Evolutionary conservation across 176 grass and related monocot species (phyloP).

Genomic region (Oryza glumipatula): DNA sequence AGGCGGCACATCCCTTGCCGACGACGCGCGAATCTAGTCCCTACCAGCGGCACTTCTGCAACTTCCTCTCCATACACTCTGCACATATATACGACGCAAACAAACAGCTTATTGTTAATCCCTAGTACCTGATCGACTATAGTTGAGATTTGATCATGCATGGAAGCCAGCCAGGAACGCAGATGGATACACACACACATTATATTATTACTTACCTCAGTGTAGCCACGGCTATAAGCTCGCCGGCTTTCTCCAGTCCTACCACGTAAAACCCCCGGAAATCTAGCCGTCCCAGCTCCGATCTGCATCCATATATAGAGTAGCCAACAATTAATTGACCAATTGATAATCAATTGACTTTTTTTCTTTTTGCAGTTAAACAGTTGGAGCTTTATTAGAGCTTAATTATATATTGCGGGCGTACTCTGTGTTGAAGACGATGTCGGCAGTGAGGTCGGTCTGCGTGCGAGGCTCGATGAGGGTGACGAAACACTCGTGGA

Average conservation of each 20-base stretch:
- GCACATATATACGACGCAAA: background rate
- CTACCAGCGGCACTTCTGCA: slow-evolving; percentile 67
- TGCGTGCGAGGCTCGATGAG: too few relatives aligned
- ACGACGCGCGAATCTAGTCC: slow-evolving; percentile 50
- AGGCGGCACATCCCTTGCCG: slow-evolving; percentile 57
- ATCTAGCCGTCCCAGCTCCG: slow-evolving; percentile 54
- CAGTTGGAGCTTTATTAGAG: too few relatives aligned
- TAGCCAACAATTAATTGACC: too few relatives aligned
- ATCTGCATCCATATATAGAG: slow-evolving; percentile 26
- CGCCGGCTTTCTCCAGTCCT: slow-evolving; percentile 60
- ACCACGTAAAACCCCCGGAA: slow-evolving; percentile 71
- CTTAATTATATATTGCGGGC: too few relatives aligned
- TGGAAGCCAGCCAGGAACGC: too few relatives aligned
- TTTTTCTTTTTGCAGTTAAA: too few relatives aligned
- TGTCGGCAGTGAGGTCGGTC: slow-evolving; percentile 11
- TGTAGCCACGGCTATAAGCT: slow-evolving; percentile 55
- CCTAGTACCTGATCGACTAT: too few relatives aligned
- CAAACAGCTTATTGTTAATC: too few relatives aligned
- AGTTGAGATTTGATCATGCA: too few relatives aligned
- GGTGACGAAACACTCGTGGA: slow-evolving; percentile 70
- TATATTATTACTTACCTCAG: background rate
- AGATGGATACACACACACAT: slow-evolving; percentile 5
- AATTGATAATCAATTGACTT: too few relatives aligned
- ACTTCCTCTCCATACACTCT: slow-evolving; percentile 56
- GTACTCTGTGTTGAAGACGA: slow-evolving; percentile 69